phyloP scores from a whole-genome alignment of 768 basidiomycete species.

The Daedaleopsis nitida region DNA sequence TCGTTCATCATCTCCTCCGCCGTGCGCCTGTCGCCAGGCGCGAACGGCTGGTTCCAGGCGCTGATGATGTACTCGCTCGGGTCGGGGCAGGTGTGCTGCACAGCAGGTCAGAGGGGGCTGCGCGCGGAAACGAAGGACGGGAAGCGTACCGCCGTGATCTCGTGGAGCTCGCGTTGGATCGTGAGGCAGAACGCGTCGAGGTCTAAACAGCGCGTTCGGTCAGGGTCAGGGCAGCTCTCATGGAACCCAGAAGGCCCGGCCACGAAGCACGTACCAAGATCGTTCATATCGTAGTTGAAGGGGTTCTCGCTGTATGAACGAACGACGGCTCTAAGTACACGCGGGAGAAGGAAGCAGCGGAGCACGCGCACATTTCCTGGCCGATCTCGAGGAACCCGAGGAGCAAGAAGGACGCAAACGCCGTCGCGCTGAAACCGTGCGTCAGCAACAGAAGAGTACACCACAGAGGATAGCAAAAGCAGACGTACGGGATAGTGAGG shows the following conservation, averaged over 20 bases:
- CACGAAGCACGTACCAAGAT: slow-evolving; percentile 48
- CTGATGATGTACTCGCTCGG: slow-evolving; percentile 57
- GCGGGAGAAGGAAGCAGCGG: neutral
- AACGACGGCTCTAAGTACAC: neutral
- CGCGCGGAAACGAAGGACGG: neutral
- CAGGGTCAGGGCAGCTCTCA: neutral
- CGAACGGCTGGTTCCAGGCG: slow-evolving; percentile 68
- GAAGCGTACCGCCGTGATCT: slow-evolving; percentile 65
- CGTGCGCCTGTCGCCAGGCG: slow-evolving; percentile 59
- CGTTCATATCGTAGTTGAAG: slow-evolving; percentile 68
- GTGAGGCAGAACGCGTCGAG: slow-evolving; percentile 69
- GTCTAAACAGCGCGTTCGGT: slow-evolving; percentile 38
- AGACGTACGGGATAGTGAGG: slow-evolving; percentile 52
- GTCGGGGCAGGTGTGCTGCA: slow-evolving; percentile 53
- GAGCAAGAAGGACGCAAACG: slow-evolving; percentile 63
- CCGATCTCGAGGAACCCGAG: slow-evolving; percentile 71
- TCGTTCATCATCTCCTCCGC: slow-evolving; percentile 53
- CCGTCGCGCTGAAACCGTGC: slow-evolving; percentile 43
- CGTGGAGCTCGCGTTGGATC: slow-evolving; percentile 68
- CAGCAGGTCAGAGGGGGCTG: neutral
- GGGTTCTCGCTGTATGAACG: slow-evolving; percentile 54
- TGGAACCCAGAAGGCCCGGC: neutral
- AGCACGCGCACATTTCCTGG: slow-evolving; percentile 52
- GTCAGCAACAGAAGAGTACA: neutral
- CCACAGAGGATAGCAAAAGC: neutral